phyloP scores from a whole-genome alignment of 495 filamentous ascomycete genomes.

The Evansstolkia leycettana region DNA sequence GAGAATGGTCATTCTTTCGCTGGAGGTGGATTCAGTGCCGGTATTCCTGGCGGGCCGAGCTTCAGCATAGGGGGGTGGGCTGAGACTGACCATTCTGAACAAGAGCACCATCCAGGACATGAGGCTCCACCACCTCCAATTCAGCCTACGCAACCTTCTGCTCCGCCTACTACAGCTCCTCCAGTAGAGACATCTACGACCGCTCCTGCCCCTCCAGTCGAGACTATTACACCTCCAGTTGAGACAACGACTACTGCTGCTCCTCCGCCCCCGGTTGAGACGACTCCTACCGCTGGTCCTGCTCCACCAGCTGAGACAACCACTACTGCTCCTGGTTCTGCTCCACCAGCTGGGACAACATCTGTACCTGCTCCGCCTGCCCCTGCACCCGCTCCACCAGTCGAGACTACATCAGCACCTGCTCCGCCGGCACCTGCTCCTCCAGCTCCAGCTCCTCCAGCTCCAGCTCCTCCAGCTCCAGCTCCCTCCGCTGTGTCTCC shows the following conservation, averaged over 20 bases:
- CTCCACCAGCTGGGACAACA: conserved; percentile 10
- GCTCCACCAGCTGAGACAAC: conserved; percentile 4
- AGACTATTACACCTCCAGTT: not conserved
- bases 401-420: not conserved
- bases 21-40: conserved; percentile 10
- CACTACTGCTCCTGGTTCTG: not conserved
- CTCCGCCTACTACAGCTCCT: conserved; percentile 3
- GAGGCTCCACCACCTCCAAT: conserved; percentile 3
- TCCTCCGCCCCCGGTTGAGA: not conserved
- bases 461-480: conserved; percentile 7
- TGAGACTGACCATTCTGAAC: conserved; percentile 10
- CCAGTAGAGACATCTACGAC: conserved; percentile 8
- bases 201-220: conserved; percentile 7
- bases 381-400: conserved; percentile 11
- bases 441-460: conserved; percentile 4
- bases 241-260: not conserved
- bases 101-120: conserved; percentile 11
- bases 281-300: conserved; percentile 2
- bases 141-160: conserved; percentile 4
- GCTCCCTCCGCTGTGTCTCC: conserved; percentile 7
- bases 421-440: conserved; percentile 9
- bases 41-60: conserved; percentile 21
- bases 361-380: conserved; percentile 8
- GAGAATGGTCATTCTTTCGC: conserved; percentile 6
- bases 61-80: conserved; percentile 10